phyloP scores from a whole-genome alignment of 805 yeast species.

The Candida patagonica region DNA sequence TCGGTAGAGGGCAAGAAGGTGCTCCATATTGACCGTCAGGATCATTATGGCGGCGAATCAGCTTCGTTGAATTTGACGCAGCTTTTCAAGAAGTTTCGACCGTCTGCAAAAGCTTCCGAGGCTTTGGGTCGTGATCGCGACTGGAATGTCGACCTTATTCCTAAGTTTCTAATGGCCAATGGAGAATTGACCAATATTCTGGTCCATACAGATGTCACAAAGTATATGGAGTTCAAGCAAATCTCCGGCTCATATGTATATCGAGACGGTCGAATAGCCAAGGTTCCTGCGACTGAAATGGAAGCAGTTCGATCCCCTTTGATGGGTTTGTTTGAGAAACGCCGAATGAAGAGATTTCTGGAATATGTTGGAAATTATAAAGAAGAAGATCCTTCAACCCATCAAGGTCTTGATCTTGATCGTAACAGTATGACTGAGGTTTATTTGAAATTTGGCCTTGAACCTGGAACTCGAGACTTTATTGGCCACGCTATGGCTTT shows the following conservation, averaged over 20 bases:
- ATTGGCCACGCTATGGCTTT: conserved; percentile 99
- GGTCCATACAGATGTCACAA: conserved; percentile 90
- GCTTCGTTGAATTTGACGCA: conserved; percentile 32
- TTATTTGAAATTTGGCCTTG: conserved; percentile 81
- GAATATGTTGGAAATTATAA: conserved; percentile 78
- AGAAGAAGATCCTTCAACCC: conserved; percentile 71
- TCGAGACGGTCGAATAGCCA: conserved; percentile 81
- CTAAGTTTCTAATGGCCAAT: conserved; percentile 94
- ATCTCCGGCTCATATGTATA: conserved; percentile 93
- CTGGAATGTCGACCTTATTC: conserved; percentile 96
- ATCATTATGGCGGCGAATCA: conserved; percentile 76
- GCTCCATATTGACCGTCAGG: conserved; percentile 90
- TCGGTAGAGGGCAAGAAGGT: conserved; percentile 99
- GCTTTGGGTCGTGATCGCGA: conserved; percentile 86
- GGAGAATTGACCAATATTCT: conserved; percentile 95
- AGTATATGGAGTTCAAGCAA: conserved; percentile 93
- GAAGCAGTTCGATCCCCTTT: conserved; percentile 89
- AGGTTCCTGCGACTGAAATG: conserved; percentile 85
- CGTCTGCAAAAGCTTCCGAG: conserved; percentile 54
- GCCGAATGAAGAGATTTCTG: conserved; percentile 86
- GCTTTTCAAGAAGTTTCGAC: conserved; percentile 79
- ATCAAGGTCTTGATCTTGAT: conserved; percentile 76
- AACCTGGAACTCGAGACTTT: conserved; percentile 87
- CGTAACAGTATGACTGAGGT: conserved; percentile 85
- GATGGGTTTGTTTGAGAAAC: conserved; percentile 93